Base-by-base conservation (phyloP, 73 alveolate genomes). In the Paramecium caudatum region DNA sequence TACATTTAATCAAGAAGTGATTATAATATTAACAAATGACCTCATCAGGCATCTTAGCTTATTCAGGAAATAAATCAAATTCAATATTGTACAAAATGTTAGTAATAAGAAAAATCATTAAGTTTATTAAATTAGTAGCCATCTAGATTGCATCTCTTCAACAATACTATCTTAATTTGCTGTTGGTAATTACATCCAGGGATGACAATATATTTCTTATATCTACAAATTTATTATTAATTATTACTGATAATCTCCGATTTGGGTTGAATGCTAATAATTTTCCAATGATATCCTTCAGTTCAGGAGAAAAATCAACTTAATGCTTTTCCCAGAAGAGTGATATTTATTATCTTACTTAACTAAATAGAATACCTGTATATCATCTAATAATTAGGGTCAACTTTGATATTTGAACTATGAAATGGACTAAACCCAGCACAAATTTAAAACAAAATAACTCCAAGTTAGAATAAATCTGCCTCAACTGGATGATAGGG, bases 381-480 rank as follows among this genome's bases (percentile, higher is more conserved):
- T 9, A 74, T 74, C 9, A 74, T 23, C 39, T 74, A 41, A 17
- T 74, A 74, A 41, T 19, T 39, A 6, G 62, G 41, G 43, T 74
- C 88, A 6, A 23, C n/a, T 45, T 74, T 41, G 8, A 37, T 65
- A 12, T 65, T 74, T 10, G 88, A 63, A 41, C 17, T 19, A 74
- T 45, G 69, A 74, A 74, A 74, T 3, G 88, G 88, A 41, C 69
- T 41, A 39, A 41, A 27, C 19, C 88, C 88, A 74, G 88, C 43
- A 21, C 88, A 36, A 12, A 74, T 41, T 45, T 74, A 45, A 74
- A 74, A 74, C 43, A 74, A 45, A 43, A 74, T 74, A 41, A 74
- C 88, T 74, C 88, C 88, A 7, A 74, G 19, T 41, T 74, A 74
- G 43, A 74, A 74, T 25, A 74, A 74, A 37, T 74, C 88, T 41